A percentile compares a stretch with the other conserved stretches of the same genome.
phyloP scores from a whole-genome alignment of 306 rosid species.

The Trifolium dubium region DNA sequence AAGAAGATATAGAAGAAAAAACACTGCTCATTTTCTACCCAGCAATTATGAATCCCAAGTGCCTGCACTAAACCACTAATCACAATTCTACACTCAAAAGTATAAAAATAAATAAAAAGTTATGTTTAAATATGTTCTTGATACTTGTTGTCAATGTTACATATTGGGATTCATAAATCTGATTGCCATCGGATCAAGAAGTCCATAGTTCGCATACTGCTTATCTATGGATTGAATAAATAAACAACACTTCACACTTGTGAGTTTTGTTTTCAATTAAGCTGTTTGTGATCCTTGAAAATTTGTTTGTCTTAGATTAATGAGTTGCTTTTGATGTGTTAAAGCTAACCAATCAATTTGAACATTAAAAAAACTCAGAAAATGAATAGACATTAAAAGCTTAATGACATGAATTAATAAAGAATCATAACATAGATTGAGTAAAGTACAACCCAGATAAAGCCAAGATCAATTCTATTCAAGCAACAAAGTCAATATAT shows the following conservation, averaged over 20 bases:
- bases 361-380: neutral
- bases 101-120: neutral
- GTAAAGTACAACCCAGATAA: neutral
- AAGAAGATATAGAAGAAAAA: neutral
- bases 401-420: neutral
- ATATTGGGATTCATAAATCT: neutral
- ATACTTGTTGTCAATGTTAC: neutral
- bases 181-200: neutral
- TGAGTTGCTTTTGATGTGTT: neutral
- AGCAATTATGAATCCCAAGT: neutral
- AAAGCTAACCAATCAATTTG: neutral
- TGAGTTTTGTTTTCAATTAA: neutral
- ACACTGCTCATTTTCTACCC: neutral
- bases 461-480: neutral
- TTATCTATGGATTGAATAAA: constrained; percentile 1
- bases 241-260: neutral
- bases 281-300: neutral
- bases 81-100: neutral
- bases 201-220: neutral
- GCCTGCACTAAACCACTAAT: neutral
- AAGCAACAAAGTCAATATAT: too few relatives aligned
- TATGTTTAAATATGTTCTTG: neutral
- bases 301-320: neutral
- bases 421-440: neutral
- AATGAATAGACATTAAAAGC: neutral